Evolutionary conservation across 176 grass and related monocot genomes (phyloP).

Genomic region (Musa schizocarpa): DNA sequence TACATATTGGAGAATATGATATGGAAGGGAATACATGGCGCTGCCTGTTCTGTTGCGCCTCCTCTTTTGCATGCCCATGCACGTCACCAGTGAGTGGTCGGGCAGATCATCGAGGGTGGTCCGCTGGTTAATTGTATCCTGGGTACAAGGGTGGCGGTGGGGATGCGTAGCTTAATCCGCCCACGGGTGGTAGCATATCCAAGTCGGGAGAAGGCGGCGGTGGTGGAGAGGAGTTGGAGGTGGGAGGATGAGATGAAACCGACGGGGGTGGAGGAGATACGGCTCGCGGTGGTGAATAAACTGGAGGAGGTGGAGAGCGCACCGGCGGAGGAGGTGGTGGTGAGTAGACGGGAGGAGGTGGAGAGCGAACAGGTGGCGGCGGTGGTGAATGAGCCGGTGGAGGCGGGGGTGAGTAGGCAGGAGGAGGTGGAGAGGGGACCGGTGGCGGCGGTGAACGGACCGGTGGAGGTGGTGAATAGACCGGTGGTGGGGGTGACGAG

Average conservation of each 20-base stretch:
- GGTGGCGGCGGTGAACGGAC: constrained; percentile 7
- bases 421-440: not conserved
- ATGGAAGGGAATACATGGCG: not conserved
- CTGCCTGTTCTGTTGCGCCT: not conserved
- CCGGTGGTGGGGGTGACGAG: constrained; percentile 7
- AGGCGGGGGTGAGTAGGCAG: not conserved
- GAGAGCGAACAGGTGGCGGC: not conserved
- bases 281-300: not conserved
- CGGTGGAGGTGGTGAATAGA: not conserved
- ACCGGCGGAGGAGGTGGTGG: not conserved
- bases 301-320: constrained; percentile 8
- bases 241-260: not conserved
- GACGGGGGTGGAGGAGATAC: constrained; percentile 4
- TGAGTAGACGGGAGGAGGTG: not conserved
- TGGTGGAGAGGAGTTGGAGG: constrained; percentile 10
- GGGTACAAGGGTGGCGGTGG: constrained; percentile 27
- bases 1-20: not conserved
- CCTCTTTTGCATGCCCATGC: not conserved
- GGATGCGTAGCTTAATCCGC: constrained; percentile 33
- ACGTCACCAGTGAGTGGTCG: not conserved
- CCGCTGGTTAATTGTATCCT: constrained; percentile 20
- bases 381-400: not conserved
- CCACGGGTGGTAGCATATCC: constrained; percentile 12
- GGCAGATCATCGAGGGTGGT: not conserved
- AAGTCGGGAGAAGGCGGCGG: constrained; percentile 20